Percentiles rank a stretch among this genome's conserved stretches.
Conservation (phyloP, 2,329 filamentous ascomycete genomes). For the Aspergillus japonicus region DNA sequence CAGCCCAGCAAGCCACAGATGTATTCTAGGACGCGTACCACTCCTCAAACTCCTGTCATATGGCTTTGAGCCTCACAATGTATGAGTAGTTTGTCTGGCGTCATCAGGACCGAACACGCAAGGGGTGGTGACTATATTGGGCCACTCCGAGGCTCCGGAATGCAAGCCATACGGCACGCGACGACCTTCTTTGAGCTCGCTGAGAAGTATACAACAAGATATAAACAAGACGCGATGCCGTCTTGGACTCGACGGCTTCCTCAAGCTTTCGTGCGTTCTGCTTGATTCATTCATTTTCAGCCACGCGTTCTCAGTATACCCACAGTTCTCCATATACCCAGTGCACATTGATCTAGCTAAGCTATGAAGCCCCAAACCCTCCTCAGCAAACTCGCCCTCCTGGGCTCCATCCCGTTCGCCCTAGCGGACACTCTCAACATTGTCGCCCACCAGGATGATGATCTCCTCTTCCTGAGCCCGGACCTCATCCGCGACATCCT, state of each 20-base stretch:
- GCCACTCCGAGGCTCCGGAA: neutral
- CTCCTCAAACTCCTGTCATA: neutral
- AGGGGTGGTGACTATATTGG: neutral
- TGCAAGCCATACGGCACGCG: neutral
- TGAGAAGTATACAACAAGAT: neutral
- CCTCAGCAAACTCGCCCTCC: neutral
- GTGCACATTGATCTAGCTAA: neutral
- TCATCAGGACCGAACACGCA: neutral
- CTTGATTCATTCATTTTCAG: neutral
- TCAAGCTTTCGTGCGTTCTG: neutral
- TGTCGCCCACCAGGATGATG: slow-evolving; percentile 22
- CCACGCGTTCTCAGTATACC: neutral
- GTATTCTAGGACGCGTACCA: neutral
- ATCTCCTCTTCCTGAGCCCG: slow-evolving; percentile 21
- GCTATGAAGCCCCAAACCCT: slow-evolving; percentile 1
- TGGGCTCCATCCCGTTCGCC: slow-evolving; percentile 1
- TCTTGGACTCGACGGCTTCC: neutral
- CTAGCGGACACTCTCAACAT: slow-evolving; percentile 17
- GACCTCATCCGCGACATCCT: slow-evolving; percentile 16
- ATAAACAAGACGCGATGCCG: neutral
- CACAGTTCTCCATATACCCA: neutral
- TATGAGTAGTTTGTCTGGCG: neutral
- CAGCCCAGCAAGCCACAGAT: neutral
- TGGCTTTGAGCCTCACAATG: neutral
- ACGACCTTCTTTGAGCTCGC: neutral